Percentiles rank a stretch among this genome's conserved stretches.
phyloP scores from a whole-genome alignment of 75 land plant genomes.

The Cryptomeria japonica region DNA sequence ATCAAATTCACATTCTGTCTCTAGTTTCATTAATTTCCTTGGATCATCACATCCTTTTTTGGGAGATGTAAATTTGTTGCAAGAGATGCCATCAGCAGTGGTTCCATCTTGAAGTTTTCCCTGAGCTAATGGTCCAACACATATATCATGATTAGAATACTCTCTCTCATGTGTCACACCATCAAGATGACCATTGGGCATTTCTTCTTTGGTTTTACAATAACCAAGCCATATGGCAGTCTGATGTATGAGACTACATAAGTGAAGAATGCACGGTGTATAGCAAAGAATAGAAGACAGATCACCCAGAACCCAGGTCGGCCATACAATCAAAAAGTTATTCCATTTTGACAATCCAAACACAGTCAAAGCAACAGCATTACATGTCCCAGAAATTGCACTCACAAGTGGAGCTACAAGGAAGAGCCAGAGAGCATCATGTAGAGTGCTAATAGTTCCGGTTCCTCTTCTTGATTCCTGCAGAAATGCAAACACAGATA shows the following conservation, averaged over 20 bases:
- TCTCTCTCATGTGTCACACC: background rate
- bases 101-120: background rate
- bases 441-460: slow-evolving; percentile 36
- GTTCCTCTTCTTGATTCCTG: slow-evolving; percentile 48
- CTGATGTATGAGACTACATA: slow-evolving; percentile 40
- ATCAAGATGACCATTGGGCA: background rate
- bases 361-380: slow-evolving; percentile 35
- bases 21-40: background rate
- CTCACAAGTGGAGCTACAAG: slow-evolving; percentile 42
- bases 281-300: slow-evolving; percentile 47
- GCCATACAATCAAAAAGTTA: slow-evolving; percentile 34
- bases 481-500: slow-evolving; percentile 10
- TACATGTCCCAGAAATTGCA: slow-evolving; percentile 33
- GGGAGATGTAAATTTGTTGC: background rate
- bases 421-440: slow-evolving; percentile 54
- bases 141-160: background rate
- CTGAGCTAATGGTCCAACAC: background rate
- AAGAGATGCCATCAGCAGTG: background rate
- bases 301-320: slow-evolving; percentile 53
- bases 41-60: background rate
- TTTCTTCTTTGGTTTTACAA: background rate
- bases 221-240: background rate
- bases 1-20: background rate
- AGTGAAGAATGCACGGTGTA: slow-evolving; percentile 43
- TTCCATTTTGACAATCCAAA: slow-evolving; percentile 37